phyloP scores from a whole-genome alignment of 495 filamentous ascomycete genomes.

The Schizothecium vesticola region DNA sequence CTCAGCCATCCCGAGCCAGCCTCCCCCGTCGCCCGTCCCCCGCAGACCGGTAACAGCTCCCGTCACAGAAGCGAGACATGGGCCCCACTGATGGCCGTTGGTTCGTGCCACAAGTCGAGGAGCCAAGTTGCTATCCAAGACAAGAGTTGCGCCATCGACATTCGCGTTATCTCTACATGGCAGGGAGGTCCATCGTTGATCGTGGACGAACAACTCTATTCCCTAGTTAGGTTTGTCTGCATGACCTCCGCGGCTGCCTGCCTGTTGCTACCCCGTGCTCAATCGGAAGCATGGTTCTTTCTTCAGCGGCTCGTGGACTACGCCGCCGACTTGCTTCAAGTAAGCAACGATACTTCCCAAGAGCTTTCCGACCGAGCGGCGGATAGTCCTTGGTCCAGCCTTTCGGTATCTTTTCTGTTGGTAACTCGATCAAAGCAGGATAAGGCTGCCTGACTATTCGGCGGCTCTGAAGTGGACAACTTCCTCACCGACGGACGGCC shows the following conservation, averaged over 20 bases:
- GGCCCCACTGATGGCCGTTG: not conserved
- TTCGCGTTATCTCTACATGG: not conserved
- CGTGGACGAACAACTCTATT: not conserved
- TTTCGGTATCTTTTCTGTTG: not conserved
- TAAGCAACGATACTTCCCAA: not conserved
- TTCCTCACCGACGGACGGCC: not conserved
- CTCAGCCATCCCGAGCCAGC: not conserved
- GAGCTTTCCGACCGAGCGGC: not conserved
- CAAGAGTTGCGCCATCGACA: not conserved
- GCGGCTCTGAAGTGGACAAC: not conserved
- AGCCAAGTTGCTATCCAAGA: not conserved
- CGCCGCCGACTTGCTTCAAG: not conserved
- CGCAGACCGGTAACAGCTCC: not conserved
- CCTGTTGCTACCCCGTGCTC: not conserved
- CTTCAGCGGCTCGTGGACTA: not conserved
- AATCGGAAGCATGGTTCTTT: not conserved
- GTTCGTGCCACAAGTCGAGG: not conserved
- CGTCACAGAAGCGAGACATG: not conserved
- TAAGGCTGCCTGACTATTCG: not conserved
- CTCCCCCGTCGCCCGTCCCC: not conserved
- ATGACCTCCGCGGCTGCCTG: not conserved
- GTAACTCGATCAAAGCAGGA: not conserved
- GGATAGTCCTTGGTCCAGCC: not conserved
- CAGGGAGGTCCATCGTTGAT: not conserved
- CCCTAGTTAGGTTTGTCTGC: not conserved